phyloP scores from a whole-genome alignment of 352 stramenopile species.

The Elongisporangium anandrum region DNA sequence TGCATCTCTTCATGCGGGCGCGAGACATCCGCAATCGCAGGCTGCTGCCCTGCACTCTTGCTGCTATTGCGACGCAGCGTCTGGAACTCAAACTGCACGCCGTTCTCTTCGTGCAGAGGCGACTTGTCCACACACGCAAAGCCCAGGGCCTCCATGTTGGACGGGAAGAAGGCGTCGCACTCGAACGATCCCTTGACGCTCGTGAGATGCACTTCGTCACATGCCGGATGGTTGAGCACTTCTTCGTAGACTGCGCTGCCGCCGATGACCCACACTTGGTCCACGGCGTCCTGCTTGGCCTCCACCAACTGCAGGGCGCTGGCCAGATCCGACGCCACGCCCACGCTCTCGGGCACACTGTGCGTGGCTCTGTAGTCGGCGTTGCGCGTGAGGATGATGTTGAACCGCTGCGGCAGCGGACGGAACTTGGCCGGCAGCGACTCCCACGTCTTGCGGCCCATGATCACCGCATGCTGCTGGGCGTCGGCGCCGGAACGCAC shows the following conservation, averaged over 20 bases:
- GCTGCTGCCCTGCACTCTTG: slow-evolving; percentile 4
- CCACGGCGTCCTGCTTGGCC: slow-evolving; percentile 58
- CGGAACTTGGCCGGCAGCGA: slow-evolving; percentile 96
- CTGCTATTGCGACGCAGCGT: slow-evolving; percentile 39
- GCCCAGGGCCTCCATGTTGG: slow-evolving; percentile 54
- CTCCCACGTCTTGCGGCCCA: slow-evolving; percentile 99
- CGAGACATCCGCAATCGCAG: neutral
- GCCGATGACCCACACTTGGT: slow-evolving; percentile 97
- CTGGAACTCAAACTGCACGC: slow-evolving; percentile 70
- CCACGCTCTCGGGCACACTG: slow-evolving; percentile 71
- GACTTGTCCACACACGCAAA: slow-evolving; percentile 42
- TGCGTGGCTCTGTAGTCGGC: slow-evolving; percentile 30
- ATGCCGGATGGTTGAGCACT: slow-evolving; percentile 81
- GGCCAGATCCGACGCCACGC: slow-evolving; percentile 81
- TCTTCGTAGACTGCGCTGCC: slow-evolving; percentile 94
- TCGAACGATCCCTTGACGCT: slow-evolving; percentile 81
- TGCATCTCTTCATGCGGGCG: slow-evolving; percentile 59
- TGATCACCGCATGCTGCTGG: slow-evolving; percentile 96
- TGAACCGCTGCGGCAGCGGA: slow-evolving; percentile 93
- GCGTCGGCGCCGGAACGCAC: slow-evolving; percentile 18
- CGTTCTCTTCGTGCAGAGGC: slow-evolving; percentile 72
- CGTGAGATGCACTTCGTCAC: slow-evolving; percentile 90
- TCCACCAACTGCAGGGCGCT: slow-evolving; percentile 90
- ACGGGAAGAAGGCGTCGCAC: slow-evolving; percentile 93
- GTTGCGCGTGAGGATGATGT: slow-evolving; percentile 95